phyloP scores from a whole-genome alignment of 2,329 filamentous ascomycete genomes.

The Ophiobolus disseminans region DNA sequence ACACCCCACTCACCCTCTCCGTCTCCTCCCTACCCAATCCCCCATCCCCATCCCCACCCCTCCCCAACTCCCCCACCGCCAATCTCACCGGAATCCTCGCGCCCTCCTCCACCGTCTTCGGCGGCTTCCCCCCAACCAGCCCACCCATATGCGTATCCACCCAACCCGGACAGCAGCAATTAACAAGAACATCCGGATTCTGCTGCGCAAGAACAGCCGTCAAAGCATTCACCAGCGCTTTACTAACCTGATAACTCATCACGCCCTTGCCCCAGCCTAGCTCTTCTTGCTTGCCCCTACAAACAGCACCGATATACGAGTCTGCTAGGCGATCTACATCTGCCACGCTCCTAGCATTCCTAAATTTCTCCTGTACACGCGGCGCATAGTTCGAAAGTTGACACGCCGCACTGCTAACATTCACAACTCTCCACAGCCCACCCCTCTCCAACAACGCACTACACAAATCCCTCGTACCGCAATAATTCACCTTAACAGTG shows the following conservation, averaged over 20 bases:
- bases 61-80: conserved; percentile 14
- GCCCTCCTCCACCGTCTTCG: conserved; percentile 20
- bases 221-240: conserved; percentile 4
- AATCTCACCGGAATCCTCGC: conserved; percentile 15
- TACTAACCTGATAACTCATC: conserved; percentile 2
- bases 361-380: background rate
- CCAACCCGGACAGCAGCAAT: conserved; percentile 27
- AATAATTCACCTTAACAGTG: conserved; percentile 16
- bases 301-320: conserved; percentile 7
- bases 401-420: conserved; percentile 9
- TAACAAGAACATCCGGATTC: conserved; percentile 3
- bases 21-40: conserved; percentile 1
- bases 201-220: conserved; percentile 2
- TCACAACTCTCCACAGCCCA: conserved; percentile 11
- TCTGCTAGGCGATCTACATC: conserved; percentile 13
- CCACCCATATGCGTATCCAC: conserved; percentile 20
- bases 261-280: conserved; percentile 7
- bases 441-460: conserved; percentile 5
- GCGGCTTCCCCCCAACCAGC: conserved; percentile 15
- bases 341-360: background rate
- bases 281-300: background rate
- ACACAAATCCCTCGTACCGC: conserved; percentile 16
- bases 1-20: conserved; percentile 13
- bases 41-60: conserved; percentile 7
- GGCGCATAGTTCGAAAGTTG: conserved; percentile 10